Base-by-base conservation (phyloP, 2,329 filamentous ascomycete genomes). In the Zasmidium angulare region DNA sequence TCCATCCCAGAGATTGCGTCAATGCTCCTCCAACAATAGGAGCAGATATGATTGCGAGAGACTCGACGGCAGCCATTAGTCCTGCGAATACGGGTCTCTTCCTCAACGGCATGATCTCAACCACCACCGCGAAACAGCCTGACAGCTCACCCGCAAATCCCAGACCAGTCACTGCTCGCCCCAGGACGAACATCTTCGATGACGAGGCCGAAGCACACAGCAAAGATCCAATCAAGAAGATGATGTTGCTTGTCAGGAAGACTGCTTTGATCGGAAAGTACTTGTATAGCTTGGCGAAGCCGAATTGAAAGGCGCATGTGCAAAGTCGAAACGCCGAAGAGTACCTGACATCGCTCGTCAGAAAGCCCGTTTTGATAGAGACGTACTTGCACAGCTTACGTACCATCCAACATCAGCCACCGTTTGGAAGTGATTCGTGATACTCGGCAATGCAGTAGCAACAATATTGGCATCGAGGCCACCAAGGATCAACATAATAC, bases 381-480 rank as follows among this genome's bases (percentile, higher is more conserved):
- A n/a, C 4, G 43, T 6, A 46, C 17, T 46, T 46, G 43, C 43
- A 46, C 60, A 9, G 63, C 51, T 7, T 50, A 49, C n/a, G 22
- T 80, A 81, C 78, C 78, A 80, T 17, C 78, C 77, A 10, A 81
- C 72, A 59, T 80, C 77, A 1, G 70, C 68, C 23, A 78, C 67
- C 1, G 78, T 75, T 26, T 79, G 69, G 62, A 81, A 81, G 46
- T 80, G 66, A 63, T 80, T 74, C 0, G 78, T 80, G 46, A 81
- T 79, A 19, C 68, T 71, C 4, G 79, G 79, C 23, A 80, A 78
- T 1, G 79, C 72, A 4, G 71, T 74, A 7, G 72, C 69, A 36
- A 74, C 67, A 52, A 75, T 75, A 26, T 56, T 60, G 17, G 24
- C 36, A 43, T 68, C 67, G 1, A 69, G 53, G 12, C 50, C 59